These are phyloP conservation scores for Hanseniaspora lachancei DNA, from an alignment of 805 yeast genomes.

Conservation along the genomic window DNA sequence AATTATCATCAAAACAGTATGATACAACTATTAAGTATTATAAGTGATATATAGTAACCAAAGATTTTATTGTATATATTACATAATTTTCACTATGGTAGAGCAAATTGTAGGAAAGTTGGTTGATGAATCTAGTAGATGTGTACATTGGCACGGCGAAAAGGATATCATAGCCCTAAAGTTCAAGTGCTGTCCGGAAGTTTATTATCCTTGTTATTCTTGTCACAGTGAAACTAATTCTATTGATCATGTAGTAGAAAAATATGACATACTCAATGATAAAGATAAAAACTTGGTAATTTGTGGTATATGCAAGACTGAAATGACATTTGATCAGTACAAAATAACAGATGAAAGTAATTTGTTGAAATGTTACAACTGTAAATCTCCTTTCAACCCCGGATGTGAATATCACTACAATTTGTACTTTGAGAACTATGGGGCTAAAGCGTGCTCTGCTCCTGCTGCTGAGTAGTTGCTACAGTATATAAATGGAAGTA, in stretches of 20 bases:
- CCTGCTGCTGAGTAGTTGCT: neutral
- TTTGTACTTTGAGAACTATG: constrained; percentile 19
- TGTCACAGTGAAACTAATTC: constrained; percentile 21
- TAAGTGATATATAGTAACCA: no score
- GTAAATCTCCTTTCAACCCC: constrained; percentile 23
- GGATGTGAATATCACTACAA: constrained; percentile 25
- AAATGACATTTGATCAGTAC: constrained; percentile 23
- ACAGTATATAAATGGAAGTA: constrained; percentile 8
- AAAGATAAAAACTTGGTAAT: constrained; percentile 17
- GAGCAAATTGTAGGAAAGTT: constrained; percentile 16
- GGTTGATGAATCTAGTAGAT: constrained; percentile 23
- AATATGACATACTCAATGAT: constrained; percentile 14
- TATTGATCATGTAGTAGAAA: constrained; percentile 16
- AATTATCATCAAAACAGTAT: no score
- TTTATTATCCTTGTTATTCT: constrained; percentile 23
- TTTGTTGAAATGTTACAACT: constrained; percentile 18
- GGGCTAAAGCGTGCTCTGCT: neutral
- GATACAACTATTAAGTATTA: no score
- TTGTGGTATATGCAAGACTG: constrained; percentile 24
- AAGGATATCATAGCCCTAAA: constrained; percentile 25
- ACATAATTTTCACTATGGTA: neutral
- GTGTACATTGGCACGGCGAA: constrained; percentile 25
- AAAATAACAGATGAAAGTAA: neutral
- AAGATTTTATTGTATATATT: no score
- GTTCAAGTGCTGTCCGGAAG: constrained; percentile 23